Conservation (phyloP, 2,329 filamentous ascomycete genomes). For the Pezicula radicicola region DNA sequence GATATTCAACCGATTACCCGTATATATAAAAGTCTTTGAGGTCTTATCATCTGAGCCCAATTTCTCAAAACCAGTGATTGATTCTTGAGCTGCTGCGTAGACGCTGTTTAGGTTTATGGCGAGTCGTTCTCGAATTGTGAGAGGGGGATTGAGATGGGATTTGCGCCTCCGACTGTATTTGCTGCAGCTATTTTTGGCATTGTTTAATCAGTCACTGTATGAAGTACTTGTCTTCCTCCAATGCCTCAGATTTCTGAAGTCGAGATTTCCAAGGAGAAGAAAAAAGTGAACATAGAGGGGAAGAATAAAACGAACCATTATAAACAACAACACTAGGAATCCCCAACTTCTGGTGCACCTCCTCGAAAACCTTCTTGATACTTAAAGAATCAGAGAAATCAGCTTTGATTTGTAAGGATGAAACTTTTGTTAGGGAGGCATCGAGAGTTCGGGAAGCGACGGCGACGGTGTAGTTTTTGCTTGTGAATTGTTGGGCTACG, state of each 20-base stretch:
- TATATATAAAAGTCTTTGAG: conserved; percentile 40
- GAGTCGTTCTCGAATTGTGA: conserved; percentile 23
- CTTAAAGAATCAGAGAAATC: conserved; percentile 34
- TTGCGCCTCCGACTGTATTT: conserved; percentile 16
- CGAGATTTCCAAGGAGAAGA: neutral
- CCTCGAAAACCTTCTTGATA: conserved; percentile 33
- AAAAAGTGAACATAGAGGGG: no score
- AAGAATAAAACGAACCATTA: conserved; percentile 27
- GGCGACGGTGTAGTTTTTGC: conserved; percentile 39
- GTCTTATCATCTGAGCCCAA: conserved; percentile 12
- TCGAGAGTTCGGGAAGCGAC: conserved; percentile 29
- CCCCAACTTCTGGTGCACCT: conserved; percentile 29
- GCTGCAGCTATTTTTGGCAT: conserved; percentile 6
- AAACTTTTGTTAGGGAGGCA: conserved; percentile 23
- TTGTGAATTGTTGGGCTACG: conserved; percentile 32
- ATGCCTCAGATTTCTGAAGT: no score
- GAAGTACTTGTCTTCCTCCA: neutral
- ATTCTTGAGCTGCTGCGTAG: conserved; percentile 37
- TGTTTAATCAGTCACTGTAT: neutral
- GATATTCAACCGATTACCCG: conserved; percentile 38
- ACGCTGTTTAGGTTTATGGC: conserved; percentile 35
- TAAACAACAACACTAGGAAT: conserved; percentile 41
- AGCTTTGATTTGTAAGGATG: conserved; percentile 29
- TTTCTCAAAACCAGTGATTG: conserved; percentile 28
- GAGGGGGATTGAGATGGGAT: conserved; percentile 31